These are phyloP conservation scores for Neurospora sp. DNA, from an alignment of 495 filamentous ascomycete genomes.

Conservation along the genomic window DNA sequence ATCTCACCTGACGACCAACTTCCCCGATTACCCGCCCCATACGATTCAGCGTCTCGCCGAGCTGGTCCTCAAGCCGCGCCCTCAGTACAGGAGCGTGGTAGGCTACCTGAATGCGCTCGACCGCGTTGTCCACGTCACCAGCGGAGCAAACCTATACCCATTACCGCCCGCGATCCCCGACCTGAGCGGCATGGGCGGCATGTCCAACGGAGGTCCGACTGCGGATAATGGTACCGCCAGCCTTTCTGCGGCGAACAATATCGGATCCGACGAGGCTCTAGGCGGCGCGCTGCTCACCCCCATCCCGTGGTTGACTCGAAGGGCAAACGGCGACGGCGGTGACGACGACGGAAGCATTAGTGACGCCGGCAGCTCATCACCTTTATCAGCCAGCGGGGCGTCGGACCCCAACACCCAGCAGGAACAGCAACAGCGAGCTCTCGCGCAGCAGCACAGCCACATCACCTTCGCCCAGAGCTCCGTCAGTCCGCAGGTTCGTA, in stretches of 20 bases:
- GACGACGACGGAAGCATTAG: slow-evolving; percentile 18
- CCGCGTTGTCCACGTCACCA: slow-evolving; percentile 87
- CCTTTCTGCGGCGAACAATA: slow-evolving; percentile 17
- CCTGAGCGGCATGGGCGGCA: slow-evolving; percentile 28
- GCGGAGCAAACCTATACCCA: slow-evolving; percentile 68
- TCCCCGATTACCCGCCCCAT: slow-evolving; percentile 71
- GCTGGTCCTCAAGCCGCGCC: slow-evolving; percentile 66
- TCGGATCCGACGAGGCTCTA: slow-evolving; percentile 79
- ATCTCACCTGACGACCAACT: slow-evolving; percentile 55
- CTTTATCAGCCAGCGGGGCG: slow-evolving; percentile 9
- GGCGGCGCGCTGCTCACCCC: slow-evolving; percentile 89
- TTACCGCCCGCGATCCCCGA: slow-evolving; percentile 54
- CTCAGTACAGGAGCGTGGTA: slow-evolving; percentile 70
- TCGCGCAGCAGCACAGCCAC: slow-evolving; percentile 1
- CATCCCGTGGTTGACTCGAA: slow-evolving; percentile 68
- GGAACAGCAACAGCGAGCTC: slow-evolving; percentile 9
- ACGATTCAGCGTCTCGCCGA: slow-evolving; percentile 89
- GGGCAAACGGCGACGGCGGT: slow-evolving; percentile 13
- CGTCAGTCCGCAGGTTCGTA: slow-evolving; percentile 39
- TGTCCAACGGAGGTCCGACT: slow-evolving; percentile 53
- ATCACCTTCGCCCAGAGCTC: slow-evolving; percentile 5
- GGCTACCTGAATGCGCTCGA: slow-evolving; percentile 86
- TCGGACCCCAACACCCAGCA: slow-evolving; percentile 1
- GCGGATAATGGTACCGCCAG: slow-evolving; percentile 23
- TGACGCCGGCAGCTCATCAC: slow-evolving; percentile 13